Conservation (phyloP, 2,329 filamentous ascomycete genomes). For the Reticulascus tulasneorum region DNA sequence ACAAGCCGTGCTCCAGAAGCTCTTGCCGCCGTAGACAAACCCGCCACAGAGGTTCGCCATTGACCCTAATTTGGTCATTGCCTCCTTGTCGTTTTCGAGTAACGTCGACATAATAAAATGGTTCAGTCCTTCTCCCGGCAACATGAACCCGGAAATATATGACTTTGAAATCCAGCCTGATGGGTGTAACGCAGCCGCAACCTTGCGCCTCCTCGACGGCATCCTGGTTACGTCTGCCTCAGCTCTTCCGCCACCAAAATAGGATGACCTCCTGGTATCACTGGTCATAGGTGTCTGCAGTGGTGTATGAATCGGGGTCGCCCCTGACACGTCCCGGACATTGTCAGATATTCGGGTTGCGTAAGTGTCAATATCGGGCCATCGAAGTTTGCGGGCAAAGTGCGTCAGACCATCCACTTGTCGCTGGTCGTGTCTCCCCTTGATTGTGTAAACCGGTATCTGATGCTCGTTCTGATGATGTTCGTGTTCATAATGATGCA, state of each 20-base stretch:
- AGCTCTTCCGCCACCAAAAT: conserved; percentile 34
- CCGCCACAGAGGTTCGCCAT: conserved; percentile 61
- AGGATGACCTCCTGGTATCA: conserved; percentile 37
- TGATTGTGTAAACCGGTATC: conserved; percentile 43
- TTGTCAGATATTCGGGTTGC: conserved; percentile 45
- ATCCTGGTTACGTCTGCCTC: conserved; percentile 11
- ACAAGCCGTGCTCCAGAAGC: conserved; percentile 66
- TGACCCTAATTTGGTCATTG: conserved; percentile 54
- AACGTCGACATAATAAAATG: conserved; percentile 65
- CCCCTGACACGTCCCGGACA: conserved; percentile 37
- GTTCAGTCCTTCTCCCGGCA: conserved; percentile 59
- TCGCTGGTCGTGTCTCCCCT: conserved; percentile 51
- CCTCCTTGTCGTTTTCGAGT: conserved; percentile 59
- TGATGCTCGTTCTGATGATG: conserved; percentile 23
- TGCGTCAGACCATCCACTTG: conserved; percentile 60
- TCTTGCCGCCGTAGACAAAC: conserved; percentile 60
- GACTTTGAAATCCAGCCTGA: conserved; percentile 66
- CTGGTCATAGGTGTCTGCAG: conserved; percentile 30
- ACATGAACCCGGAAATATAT: conserved; percentile 61
- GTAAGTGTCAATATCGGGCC: conserved; percentile 57
- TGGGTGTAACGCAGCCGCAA: conserved; percentile 54
- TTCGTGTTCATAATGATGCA: conserved; percentile 34
- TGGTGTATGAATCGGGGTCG: conserved; percentile 36
- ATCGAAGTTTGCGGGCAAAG: conserved; percentile 59
- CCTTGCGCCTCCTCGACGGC: conserved; percentile 44